Evolutionary conservation across 257 asterid species (phyloP).

Genomic region (Gardenia jasminoides): DNA sequence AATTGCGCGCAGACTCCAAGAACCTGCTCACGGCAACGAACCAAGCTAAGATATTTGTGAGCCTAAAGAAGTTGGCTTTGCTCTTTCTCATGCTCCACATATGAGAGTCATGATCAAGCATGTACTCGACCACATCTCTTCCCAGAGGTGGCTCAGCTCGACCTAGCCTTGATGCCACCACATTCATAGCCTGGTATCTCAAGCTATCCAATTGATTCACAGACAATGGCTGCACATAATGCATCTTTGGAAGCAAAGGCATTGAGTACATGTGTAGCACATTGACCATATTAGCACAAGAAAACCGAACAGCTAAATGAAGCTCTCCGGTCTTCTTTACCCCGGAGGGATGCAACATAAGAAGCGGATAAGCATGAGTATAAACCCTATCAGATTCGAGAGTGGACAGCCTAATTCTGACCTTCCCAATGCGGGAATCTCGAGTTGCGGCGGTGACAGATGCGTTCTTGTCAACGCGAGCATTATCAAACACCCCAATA

Average conservation of each 20-base stretch:
- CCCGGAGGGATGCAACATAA: constrained; percentile 81
- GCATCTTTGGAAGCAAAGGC: constrained; percentile 90
- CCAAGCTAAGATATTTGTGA: constrained; percentile 64
- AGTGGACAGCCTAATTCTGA: constrained; percentile 71
- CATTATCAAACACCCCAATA: constrained; percentile 72
- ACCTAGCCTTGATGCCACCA: constrained; percentile 66
- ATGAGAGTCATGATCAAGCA: constrained; percentile 89
- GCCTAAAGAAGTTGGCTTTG: constrained; percentile 83
- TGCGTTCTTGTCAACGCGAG: constrained; percentile 56
- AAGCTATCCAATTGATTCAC: constrained; percentile 61
- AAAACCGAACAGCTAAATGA: constrained; percentile 81
- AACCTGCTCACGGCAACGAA: constrained; percentile 43
- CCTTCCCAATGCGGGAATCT: constrained; percentile 75
- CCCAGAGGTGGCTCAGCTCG: constrained; percentile 85
- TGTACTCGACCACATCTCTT: constrained; percentile 80
- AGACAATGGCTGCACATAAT: constrained; percentile 77
- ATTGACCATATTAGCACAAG: constrained; percentile 70
- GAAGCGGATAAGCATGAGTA: constrained; percentile 78
- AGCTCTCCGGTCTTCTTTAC: constrained; percentile 93
- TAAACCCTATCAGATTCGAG: constrained; percentile 76
- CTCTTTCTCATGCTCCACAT: constrained; percentile 99
- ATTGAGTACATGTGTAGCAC: constrained; percentile 63
- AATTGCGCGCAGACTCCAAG: constrained; percentile 50
- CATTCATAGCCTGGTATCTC: constrained; percentile 85
- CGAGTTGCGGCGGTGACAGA: constrained; percentile 30